These are phyloP conservation scores for Podaxis sp. DNA, from an alignment of 768 basidiomycete genomes.

Conservation along the genomic window DNA sequence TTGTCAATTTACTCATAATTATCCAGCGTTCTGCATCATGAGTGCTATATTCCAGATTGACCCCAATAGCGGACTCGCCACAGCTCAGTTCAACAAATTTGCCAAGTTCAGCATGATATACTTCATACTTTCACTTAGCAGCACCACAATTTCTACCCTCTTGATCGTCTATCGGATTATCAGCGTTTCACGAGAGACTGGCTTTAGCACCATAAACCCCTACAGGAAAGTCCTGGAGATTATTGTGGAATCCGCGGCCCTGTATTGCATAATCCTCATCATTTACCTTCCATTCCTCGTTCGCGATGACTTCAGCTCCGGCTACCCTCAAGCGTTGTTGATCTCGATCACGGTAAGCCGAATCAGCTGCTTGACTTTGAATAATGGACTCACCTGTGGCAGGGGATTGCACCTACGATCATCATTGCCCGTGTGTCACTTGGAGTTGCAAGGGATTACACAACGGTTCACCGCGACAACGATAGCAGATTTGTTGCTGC, in stretches of 20 bases:
- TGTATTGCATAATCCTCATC: constrained; percentile 2
- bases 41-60: neutral
- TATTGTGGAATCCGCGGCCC: constrained; percentile 8
- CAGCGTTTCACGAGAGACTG: neutral
- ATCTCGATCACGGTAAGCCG: constrained; percentile 5
- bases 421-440: constrained; percentile 1
- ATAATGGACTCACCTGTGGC: neutral
- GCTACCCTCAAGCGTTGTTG: constrained; percentile 8
- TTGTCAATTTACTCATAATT: neutral
- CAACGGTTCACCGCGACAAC: neutral
- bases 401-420: constrained; percentile 13
- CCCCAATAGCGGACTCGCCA: neutral
- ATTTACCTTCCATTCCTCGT: constrained; percentile 7
- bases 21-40: constrained; percentile 4
- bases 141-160: constrained; percentile 6
- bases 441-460: constrained; percentile 8
- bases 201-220: neutral
- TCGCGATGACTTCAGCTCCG: neutral
- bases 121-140: constrained; percentile 8
- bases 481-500: neutral
- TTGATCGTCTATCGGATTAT: constrained; percentile 8
- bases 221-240: constrained; percentile 10
- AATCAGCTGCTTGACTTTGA: neutral
- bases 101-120: neutral
- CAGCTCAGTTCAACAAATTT: constrained; percentile 5